Evolutionary conservation across 305 asterid species (phyloP).

Genomic region (Fraxinus floribunda): DNA sequence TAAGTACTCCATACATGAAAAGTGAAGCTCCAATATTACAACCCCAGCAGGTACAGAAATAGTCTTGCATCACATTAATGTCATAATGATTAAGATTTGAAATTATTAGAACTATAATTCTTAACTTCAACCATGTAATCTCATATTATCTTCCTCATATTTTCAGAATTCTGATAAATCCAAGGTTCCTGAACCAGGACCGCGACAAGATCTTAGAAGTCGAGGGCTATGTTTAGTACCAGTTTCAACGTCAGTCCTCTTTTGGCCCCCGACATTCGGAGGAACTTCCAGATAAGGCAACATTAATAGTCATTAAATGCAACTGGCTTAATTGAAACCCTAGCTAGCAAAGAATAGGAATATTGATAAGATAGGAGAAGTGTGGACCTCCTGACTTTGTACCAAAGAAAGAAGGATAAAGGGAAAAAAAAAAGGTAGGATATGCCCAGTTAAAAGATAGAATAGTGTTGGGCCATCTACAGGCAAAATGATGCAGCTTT

Average conservation of each 20-base stretch:
- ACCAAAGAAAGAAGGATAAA: slow-evolving; percentile 17
- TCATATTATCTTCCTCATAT: background rate
- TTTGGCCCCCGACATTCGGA: slow-evolving; percentile 90
- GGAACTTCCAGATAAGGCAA: slow-evolving; percentile 59
- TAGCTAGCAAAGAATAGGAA: slow-evolving; percentile 23
- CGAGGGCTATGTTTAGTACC: slow-evolving; percentile 91
- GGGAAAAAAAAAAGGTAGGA: slow-evolving; percentile 9
- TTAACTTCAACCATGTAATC: background rate
- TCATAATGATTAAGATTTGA: background rate
- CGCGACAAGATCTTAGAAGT: slow-evolving; percentile 67
- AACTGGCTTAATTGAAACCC: slow-evolving; percentile 12
- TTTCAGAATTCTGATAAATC: slow-evolving; percentile 54
- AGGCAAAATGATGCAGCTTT: slow-evolving; percentile 47
- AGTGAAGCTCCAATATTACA: slow-evolving; percentile 55
- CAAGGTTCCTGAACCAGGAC: slow-evolving; percentile 50
- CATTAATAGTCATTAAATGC: background rate
- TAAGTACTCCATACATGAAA: slow-evolving; percentile 85
- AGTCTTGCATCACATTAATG: background rate
- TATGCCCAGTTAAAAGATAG: slow-evolving; percentile 21
- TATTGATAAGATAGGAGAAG: slow-evolving; percentile 8
- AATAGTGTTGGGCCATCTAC: slow-evolving; percentile 28
- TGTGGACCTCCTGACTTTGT: slow-evolving; percentile 11
- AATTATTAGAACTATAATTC: background rate
- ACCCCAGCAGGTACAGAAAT: slow-evolving; percentile 60
- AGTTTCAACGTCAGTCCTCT: slow-evolving; percentile 71